Evolutionary conservation across 805 yeast species (phyloP), one percentile per base, ranked within the genome.

Genomic region (Spathaspora arborariae): DNA sequence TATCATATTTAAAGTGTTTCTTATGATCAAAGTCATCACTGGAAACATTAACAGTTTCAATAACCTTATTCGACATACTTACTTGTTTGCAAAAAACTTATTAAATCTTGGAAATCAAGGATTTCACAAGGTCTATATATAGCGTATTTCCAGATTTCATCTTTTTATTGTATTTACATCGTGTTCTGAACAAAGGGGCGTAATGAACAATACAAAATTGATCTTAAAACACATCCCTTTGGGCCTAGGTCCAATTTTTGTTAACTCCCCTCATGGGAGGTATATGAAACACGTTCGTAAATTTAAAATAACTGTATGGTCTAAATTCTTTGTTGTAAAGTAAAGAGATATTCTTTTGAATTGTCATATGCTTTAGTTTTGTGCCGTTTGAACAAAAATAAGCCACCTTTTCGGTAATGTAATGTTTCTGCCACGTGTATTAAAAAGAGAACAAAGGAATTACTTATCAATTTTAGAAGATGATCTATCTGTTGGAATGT

Each of bases 1-100:
- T 58, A 46, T 70, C 68, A 52, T 72, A 70, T 30, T 53, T 54
- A 54, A 60, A 62, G 34, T 52, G 60, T 39, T 47, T 52, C 41
- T 34, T 39, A 11, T 20, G 35, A 30, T 15, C 35, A 30, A 24
- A 24, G 8, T 27, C 33, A 7, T 27, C 15, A 10, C 16, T 10
- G 4, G 16, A 6, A 30, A 30, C 35, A 30, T 15, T 13, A 13
- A 30, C 18, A 4, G 35, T 30, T 10, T 30, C 35, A 30, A 13
- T 16, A n/a, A 30, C n/a, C 35, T 30, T 30, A 5, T 30, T 13
- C 3, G 16, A 22, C 26, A 7, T 22, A 22, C 9, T n/a, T n/a
- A n/a, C n/a, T n/a, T n/a, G n/a, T n/a, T n/a, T n/a, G n/a, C 26
- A 22, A 9, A 22, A 22, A 9, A 22, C 26, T 7, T 22, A 22